A percentile compares a stretch with the other conserved stretches of the same genome.
Evolutionary conservation across 768 basidiomycete genomes (phyloP).

Genomic region (Lactarius deliciosus): DNA sequence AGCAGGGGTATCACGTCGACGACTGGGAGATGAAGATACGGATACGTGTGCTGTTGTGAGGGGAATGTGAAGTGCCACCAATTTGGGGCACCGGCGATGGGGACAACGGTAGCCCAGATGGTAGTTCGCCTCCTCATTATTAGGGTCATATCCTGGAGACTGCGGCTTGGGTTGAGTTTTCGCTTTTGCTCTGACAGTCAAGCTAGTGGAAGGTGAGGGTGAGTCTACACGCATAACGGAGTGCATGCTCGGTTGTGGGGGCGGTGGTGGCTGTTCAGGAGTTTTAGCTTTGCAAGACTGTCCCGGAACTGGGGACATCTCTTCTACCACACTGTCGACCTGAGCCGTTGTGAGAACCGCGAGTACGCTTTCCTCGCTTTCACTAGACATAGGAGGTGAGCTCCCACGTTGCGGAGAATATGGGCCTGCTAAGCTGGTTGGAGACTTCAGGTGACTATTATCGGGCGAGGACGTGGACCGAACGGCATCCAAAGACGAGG

Average conservation of each 20-base stretch:
- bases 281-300: background rate
- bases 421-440: background rate
- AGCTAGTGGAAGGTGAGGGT: background rate
- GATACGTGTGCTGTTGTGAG: background rate
- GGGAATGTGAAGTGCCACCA: background rate
- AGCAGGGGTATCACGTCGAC: background rate
- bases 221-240: background rate
- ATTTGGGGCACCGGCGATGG: background rate
- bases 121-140: background rate
- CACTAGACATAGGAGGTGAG: conserved; percentile 6
- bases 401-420: background rate
- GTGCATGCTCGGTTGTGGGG: background rate
- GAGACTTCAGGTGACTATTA: background rate
- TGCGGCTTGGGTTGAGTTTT: background rate
- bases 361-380: background rate
- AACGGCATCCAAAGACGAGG: background rate
- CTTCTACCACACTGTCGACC: background rate
- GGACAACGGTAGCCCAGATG: background rate
- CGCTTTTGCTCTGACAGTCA: background rate
- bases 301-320: background rate
- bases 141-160: background rate
- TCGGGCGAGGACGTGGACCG: background rate
- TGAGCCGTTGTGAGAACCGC: background rate
- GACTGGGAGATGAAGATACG: conserved; percentile 11
- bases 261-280: background rate